Evolutionary conservation across 805 yeast genomes (phyloP).

Genomic region (Pichia nakasei): DNA sequence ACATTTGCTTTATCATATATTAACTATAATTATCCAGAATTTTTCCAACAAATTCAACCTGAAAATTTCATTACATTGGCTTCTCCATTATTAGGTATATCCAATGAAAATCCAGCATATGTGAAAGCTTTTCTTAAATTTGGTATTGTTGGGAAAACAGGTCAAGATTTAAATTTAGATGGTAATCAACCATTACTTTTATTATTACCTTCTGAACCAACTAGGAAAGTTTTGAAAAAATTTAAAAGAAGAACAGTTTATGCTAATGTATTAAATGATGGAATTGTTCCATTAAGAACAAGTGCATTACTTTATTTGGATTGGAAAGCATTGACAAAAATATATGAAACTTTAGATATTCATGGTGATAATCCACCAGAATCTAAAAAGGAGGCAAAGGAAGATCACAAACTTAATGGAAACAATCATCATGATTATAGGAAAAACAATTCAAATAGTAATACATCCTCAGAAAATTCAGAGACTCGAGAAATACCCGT

Average conservation of each 20-base stretch:
- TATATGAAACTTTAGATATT: conserved; percentile 24
- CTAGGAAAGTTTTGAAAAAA: conserved; percentile 49
- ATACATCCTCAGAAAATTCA: not conserved
- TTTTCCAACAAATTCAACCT: conserved; percentile 60
- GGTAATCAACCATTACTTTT: conserved; percentile 58
- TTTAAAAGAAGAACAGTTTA: conserved; percentile 73
- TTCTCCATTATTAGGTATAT: conserved; percentile 80
- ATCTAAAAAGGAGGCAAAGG: not conserved
- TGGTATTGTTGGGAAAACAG: conserved; percentile 89
- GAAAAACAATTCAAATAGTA: not conserved
- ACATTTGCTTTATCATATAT: conserved; percentile 84
- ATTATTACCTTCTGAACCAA: conserved; percentile 67
- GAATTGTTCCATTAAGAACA: conserved; percentile 90
- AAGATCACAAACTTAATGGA: conserved; percentile 5
- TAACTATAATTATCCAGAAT: conserved; percentile 55
- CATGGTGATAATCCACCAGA: not conserved
- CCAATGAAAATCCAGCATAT: conserved; percentile 79
- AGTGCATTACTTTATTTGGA: conserved; percentile 80
- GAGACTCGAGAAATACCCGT: conserved; percentile 26
- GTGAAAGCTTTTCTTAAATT: conserved; percentile 76
- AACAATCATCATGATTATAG: not conserved
- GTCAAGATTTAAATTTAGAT: conserved; percentile 74
- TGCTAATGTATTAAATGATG: conserved; percentile 88
- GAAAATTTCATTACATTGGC: conserved; percentile 77
- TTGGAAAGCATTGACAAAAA: conserved; percentile 63